These are phyloP conservation scores for Collybia sp. DNA, from an alignment of 768 basidiomycete species.

Conservation along the genomic window DNA sequence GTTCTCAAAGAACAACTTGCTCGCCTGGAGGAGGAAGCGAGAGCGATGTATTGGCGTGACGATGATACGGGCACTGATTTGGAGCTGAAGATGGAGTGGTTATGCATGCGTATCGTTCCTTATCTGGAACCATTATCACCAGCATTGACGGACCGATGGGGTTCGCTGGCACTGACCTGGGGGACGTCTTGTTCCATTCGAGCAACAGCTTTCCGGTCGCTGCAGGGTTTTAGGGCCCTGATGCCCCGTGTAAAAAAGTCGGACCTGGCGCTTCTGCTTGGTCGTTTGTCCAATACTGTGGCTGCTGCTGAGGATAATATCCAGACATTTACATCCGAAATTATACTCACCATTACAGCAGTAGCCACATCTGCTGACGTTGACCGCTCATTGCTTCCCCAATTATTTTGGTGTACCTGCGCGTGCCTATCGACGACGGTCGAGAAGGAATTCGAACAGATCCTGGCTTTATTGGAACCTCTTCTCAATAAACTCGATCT, in stretches of 20 bases:
- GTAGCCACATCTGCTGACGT: conserved; percentile 53
- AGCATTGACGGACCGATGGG: conserved; percentile 71
- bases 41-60: conserved; percentile 65
- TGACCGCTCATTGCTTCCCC: conserved; percentile 62
- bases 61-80: conserved; percentile 53
- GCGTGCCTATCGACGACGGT: conserved; percentile 82
- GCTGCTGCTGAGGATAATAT: conserved; percentile 73
- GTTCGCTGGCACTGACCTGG: conserved; percentile 76
- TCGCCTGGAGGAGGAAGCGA: conserved; percentile 54
- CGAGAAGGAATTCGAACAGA: conserved; percentile 73
- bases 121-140: conserved; percentile 69
- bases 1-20: conserved; percentile 47
- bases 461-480: conserved; percentile 57
- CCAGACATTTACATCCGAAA: conserved; percentile 79
- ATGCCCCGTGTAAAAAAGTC: conserved; percentile 64
- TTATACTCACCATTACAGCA: conserved; percentile 69
- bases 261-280: conserved; percentile 76
- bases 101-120: conserved; percentile 62
- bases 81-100: conserved; percentile 61
- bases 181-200: conserved; percentile 86
- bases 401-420: conserved; percentile 82
- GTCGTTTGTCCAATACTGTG: conserved; percentile 80
- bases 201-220: conserved; percentile 79
- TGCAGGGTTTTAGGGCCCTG: conserved; percentile 85
- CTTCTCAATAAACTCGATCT: conserved; percentile 69